Evolutionary conservation across 176 grass and related monocot species (phyloP).

Genomic region (Metroxylon sagu): DNA sequence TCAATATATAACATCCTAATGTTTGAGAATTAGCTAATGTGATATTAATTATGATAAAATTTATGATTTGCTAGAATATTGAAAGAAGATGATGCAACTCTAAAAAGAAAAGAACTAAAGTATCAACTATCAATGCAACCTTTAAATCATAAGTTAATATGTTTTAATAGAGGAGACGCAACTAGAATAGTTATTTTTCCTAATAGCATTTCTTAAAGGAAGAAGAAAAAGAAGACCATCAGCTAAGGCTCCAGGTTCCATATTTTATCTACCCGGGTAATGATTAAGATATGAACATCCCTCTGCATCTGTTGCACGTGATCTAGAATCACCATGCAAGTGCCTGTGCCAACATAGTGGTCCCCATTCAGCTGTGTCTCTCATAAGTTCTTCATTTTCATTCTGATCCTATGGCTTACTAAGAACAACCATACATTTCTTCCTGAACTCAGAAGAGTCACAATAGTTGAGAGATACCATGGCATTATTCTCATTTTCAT

Average conservation of each 20-base stretch:
- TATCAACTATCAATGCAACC: too few relatives aligned
- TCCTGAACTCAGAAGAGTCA: constrained; percentile 40
- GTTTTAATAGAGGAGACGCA: too few relatives aligned
- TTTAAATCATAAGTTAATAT: too few relatives aligned
- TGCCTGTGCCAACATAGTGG: constrained; percentile 36
- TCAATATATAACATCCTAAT: too few relatives aligned
- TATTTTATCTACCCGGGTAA: constrained; percentile 35
- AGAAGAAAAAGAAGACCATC: not conserved
- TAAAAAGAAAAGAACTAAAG: too few relatives aligned
- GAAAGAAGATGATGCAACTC: too few relatives aligned
- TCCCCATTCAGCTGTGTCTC: constrained; percentile 39
- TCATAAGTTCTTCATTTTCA: constrained; percentile 55
- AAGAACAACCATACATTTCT: constrained; percentile 42
- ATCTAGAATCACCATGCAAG: constrained; percentile 46
- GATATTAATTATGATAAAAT: too few relatives aligned
- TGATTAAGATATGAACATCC: constrained; percentile 54
- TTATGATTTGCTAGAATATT: too few relatives aligned
- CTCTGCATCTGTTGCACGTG: constrained; percentile 25
- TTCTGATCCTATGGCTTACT: constrained; percentile 41
- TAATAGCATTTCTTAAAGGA: too few relatives aligned
- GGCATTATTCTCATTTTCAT: constrained; percentile 13
- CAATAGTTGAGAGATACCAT: constrained; percentile 18
- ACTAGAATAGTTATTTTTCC: too few relatives aligned
- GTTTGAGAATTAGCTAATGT: too few relatives aligned
- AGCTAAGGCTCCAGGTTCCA: not conserved